phyloP scores from a whole-genome alignment of 1,139 yeast genomes.

The Arxiozyma slooffiae region DNA sequence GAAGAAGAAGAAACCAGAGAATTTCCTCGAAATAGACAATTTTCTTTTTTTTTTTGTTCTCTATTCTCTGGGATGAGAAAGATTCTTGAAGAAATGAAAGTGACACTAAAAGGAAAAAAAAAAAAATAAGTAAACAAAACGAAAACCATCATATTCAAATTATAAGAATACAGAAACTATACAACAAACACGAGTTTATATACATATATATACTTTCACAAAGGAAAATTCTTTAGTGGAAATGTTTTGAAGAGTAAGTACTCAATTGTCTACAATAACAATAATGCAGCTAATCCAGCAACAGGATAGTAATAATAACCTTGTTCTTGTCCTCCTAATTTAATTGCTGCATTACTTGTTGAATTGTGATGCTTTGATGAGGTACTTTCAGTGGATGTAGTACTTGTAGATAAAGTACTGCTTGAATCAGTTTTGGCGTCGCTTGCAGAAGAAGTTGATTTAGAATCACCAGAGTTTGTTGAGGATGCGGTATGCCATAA shows the following conservation, averaged over 20 bases:
- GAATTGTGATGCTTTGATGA: conserved; percentile 1
- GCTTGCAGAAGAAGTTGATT: conserved; percentile 4
- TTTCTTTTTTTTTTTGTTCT: background rate
- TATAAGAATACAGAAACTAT: no score
- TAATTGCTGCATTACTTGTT: background rate
- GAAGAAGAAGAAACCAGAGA: background rate
- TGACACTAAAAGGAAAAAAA: background rate
- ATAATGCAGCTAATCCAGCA: conserved; percentile 3
- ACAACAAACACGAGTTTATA: no score
- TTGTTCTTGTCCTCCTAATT: background rate
- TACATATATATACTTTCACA: background rate
- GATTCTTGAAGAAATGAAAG: no score
- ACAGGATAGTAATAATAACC: background rate
- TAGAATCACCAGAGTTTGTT: conserved; percentile 1
- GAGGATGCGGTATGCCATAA: conserved; percentile 16
- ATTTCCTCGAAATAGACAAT: background rate
- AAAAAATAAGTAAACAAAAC: background rate
- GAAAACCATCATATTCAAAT: background rate
- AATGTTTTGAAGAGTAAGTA: background rate
- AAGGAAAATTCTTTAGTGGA: background rate
- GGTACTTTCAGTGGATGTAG: conserved; percentile 3
- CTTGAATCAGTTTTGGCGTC: background rate
- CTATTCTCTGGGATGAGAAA: no score
- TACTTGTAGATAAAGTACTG: conserved; percentile 7
- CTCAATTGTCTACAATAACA: background rate